Evolutionary conservation across 345 rosid species (phyloP).

Genomic region (Erodium maritimum): DNA sequence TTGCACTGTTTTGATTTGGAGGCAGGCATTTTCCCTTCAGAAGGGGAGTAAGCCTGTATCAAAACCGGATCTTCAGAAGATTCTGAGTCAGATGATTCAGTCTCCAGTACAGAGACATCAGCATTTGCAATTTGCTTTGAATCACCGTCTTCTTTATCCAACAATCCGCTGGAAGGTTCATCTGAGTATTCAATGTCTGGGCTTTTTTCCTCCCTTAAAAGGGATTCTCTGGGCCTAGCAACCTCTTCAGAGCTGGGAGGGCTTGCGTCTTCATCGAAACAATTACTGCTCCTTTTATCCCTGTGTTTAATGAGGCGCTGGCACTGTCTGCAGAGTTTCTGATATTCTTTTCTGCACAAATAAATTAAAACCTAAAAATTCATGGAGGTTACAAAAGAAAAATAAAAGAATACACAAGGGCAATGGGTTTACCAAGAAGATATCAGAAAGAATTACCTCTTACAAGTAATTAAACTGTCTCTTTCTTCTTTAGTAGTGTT

Average conservation of each 20-base stretch:
- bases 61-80: slow-evolving; percentile 62
- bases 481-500: slow-evolving; percentile 76
- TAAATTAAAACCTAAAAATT: slow-evolving; percentile 2
- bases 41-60: slow-evolving; percentile 30
- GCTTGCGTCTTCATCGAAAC: slow-evolving; percentile 36
- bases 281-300: slow-evolving; percentile 24
- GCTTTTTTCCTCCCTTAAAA: slow-evolving; percentile 48
- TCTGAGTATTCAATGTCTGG: slow-evolving; percentile 37
- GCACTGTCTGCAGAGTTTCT: slow-evolving; percentile 73
- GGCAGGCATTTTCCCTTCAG: slow-evolving; percentile 23
- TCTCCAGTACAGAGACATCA: slow-evolving; percentile 42
- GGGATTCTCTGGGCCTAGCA: slow-evolving; percentile 53
- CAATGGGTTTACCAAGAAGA: not conserved
- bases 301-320: slow-evolving; percentile 33
- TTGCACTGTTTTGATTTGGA: slow-evolving; percentile 17
- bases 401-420: not conserved
- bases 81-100: slow-evolving; percentile 77
- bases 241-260: slow-evolving; percentile 65
- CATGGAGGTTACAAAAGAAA: not conserved
- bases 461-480: slow-evolving; percentile 39
- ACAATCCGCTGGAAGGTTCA: slow-evolving; percentile 40
- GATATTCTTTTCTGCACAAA: slow-evolving; percentile 61
- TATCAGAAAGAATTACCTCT: slow-evolving; percentile 39
- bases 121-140: slow-evolving; percentile 34
- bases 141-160: slow-evolving; percentile 37